Conservation (phyloP, 768 basidiomycete genomes). For the Amanita pseudoporphyria region DNA sequence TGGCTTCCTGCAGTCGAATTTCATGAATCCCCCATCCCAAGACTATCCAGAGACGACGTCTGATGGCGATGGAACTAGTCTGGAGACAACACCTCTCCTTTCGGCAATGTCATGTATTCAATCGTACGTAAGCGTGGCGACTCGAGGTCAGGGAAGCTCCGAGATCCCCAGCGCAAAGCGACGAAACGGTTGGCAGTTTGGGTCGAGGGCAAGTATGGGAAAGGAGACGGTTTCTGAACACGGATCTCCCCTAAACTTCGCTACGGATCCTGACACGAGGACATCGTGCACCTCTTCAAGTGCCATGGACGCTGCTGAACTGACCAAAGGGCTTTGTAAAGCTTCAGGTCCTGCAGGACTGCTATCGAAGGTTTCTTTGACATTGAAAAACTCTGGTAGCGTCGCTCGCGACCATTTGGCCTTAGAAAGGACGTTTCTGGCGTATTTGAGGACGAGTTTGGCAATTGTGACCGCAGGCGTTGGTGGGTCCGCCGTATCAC, state of each 20-base stretch:
- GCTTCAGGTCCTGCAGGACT: not conserved
- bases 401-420: constrained; percentile 59
- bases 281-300: not conserved
- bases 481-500: constrained; percentile 27
- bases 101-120: not conserved
- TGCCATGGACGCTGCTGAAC: not conserved
- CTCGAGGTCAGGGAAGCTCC: not conserved
- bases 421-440: constrained; percentile 53
- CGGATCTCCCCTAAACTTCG: not conserved
- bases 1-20: not conserved
- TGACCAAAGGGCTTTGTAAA: not conserved
- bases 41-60: not conserved
- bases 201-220: not conserved
- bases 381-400: constrained; percentile 49
- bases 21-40: not conserved
- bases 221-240: not conserved
- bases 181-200: not conserved
- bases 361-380: constrained; percentile 15
- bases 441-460: constrained; percentile 56
- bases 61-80: not conserved
- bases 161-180: not conserved
- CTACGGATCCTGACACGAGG: not conserved
- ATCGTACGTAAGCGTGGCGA: not conserved
- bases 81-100: not conserved
- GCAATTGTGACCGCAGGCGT: constrained; percentile 50